Evolutionary conservation across 1,284 basidiomycete species (phyloP).

Genomic region (Macrocybe sp.): DNA sequence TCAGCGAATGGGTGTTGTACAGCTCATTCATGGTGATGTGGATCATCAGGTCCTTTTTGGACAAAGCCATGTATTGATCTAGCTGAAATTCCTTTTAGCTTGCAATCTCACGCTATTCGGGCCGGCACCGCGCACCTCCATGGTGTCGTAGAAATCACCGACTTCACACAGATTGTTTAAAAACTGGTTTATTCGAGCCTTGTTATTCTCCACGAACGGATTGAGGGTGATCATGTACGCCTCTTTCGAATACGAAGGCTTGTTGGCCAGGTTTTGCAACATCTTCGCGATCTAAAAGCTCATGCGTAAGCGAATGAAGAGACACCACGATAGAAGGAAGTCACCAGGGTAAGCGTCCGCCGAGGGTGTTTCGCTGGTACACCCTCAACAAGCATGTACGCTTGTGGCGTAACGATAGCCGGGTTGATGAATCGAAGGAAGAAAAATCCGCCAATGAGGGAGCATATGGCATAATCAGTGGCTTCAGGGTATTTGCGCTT

Average conservation of each 20-base stretch:
- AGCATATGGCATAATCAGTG: slow-evolving; percentile 96
- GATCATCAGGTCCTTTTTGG: slow-evolving; percentile 97
- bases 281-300: slow-evolving; percentile 90
- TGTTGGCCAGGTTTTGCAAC: slow-evolving; percentile 99
- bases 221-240: slow-evolving; percentile 98
- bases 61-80: slow-evolving; percentile 99
- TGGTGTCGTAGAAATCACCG: slow-evolving; percentile 97
- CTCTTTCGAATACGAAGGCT: slow-evolving; percentile 97
- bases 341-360: slow-evolving; percentile 88
- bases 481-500: slow-evolving; percentile 98
- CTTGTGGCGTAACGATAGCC: slow-evolving; percentile 99
- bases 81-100: slow-evolving; percentile 48
- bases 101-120: no score
- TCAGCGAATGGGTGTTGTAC: slow-evolving; percentile 95
- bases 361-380: slow-evolving; percentile 97
- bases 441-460: slow-evolving; percentile 98
- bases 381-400: slow-evolving; percentile 98
- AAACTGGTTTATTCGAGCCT: slow-evolving; percentile 95
- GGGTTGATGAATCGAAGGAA: slow-evolving; percentile 99
- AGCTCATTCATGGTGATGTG: slow-evolving; percentile 99
- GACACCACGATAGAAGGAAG: slow-evolving; percentile 8
- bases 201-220: slow-evolving; percentile 98
- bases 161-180: slow-evolving; percentile 97
- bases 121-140: slow-evolving; percentile 64
- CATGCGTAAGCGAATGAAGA: not conserved